Evolutionary conservation across 2,329 filamentous ascomycete genomes (phyloP), one percentile per base, ranked within the genome.

Genomic region (Paraphaeosphaeria sporulosa): DNA sequence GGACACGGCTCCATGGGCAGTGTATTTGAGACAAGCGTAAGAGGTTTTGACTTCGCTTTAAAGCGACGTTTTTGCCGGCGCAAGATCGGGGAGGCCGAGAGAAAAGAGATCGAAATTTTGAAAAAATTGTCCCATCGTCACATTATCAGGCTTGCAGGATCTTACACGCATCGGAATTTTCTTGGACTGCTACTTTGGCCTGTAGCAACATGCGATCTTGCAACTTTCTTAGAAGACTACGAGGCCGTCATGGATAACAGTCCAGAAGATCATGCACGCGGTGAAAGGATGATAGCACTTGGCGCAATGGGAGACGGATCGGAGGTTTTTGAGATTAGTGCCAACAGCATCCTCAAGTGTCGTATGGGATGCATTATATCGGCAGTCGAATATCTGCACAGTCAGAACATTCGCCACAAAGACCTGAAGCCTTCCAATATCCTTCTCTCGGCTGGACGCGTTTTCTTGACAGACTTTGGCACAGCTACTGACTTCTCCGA

Each of bases 391-490:
- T 72, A 66, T 50, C 55, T 72, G 15, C 70, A 72, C 46, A 17
- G 23, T 4, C 58, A 67, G 32, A 53, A 44, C 2, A 66, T 71
- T 13, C 62, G 66, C 1, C 70, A 71, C 52, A 71, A 72, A 50
- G 68, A 72, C 42, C 58, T 72, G 10, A 71, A 66, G 32, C 68
- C 62, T 3, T 67, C 68, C 4, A 67, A 67, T 38, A 67, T 67
- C 44, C 46, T 69, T 3, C 59, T 72, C 7, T 63, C 61, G 3
- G 48, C 56, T 0, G 25, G 61, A 4, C 49, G 60, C 3, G 15
- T 71, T 15, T 67, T 66, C 61, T 38, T 72, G 13, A 68, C 70
- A 2, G 69, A 71, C 43, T 71, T 72, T 46, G 70, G 67, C 0
- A 67, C 56, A 32, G 64, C 67, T 21, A 69, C 63, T 7, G 66